These are phyloP conservation scores for Suillus spraguei DNA, from an alignment of 768 basidiomycete genomes.

Conservation along the genomic window DNA sequence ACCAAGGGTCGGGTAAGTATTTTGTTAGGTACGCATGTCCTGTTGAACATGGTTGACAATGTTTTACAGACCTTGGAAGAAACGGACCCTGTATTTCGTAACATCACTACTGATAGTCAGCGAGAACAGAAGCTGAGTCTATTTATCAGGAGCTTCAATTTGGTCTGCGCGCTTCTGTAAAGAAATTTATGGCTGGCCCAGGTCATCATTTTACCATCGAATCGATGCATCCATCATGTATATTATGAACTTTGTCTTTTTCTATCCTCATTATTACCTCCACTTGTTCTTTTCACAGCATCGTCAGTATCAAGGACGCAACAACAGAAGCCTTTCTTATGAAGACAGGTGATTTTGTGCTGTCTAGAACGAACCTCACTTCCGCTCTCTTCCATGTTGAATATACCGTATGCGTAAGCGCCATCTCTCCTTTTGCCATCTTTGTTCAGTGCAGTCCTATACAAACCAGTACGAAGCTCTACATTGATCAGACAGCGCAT, in stretches of 20 bases:
- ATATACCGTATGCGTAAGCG: too few relatives aligned
- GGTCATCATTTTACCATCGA: not conserved
- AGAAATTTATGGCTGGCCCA: not conserved
- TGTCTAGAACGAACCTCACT: not conserved
- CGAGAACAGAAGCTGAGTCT: constrained; percentile 27
- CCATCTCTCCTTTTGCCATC: too few relatives aligned
- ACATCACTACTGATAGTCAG: constrained; percentile 28
- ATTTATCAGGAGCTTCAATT: constrained; percentile 33
- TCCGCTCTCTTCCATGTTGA: not conserved
- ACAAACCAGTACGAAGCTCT: too few relatives aligned
- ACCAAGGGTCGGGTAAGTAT: constrained; percentile 36
- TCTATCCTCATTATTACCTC: not conserved
- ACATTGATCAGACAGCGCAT: too few relatives aligned
- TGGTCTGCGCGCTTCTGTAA: constrained; percentile 28
- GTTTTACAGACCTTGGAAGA: constrained; percentile 32
- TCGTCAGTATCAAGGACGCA: not conserved
- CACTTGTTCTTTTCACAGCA: not conserved
- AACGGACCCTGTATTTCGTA: constrained; percentile 37
- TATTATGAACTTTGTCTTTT: not conserved
- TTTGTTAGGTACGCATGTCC: constrained; percentile 32
- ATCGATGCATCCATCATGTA: not conserved
- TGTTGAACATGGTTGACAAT: not conserved
- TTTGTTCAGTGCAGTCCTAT: too few relatives aligned
- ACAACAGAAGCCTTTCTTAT: not conserved
- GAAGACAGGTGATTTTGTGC: not conserved